These are phyloP conservation scores for Brassica nigra DNA, from an alignment of 345 rosid genomes.

Conservation along the genomic window DNA sequence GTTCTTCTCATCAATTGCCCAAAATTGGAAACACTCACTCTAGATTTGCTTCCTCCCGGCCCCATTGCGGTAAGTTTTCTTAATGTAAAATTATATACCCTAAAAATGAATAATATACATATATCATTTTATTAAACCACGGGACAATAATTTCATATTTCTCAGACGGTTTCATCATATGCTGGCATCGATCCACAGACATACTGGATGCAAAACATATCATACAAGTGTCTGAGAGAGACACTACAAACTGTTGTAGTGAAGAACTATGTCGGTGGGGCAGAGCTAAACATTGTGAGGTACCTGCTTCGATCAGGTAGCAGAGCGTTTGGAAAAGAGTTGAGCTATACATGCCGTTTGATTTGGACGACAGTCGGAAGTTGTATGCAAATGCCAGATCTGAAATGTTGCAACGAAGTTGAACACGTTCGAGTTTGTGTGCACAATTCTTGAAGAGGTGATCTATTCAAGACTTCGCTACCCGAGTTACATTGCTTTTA, in stretches of 20 bases:
- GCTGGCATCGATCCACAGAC: neutral
- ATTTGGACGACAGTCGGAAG: neutral
- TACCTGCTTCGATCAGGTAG: neutral
- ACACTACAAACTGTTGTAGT: neutral
- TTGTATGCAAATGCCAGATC: neutral
- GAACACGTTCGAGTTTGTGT: neutral
- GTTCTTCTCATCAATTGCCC: slow-evolving; percentile 45
- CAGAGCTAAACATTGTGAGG: neutral
- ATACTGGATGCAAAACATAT: neutral
- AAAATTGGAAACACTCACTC: slow-evolving; percentile 12
- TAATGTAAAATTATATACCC: neutral
- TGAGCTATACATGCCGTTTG: neutral
- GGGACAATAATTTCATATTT: neutral
- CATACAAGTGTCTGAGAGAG: neutral
- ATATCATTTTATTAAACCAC: neutral
- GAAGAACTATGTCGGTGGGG: neutral
- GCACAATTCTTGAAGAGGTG: neutral
- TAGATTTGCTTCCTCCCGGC: neutral
- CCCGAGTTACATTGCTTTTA: neutral
- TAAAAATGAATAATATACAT: neutral
- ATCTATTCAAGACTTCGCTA: neutral
- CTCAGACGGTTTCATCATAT: neutral
- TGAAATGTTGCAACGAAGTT: neutral
- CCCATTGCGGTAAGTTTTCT: neutral
- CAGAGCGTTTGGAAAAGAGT: neutral